Conservation (phyloP, 768 basidiomycete species). For the Phanerodontia chrysosporium region DNA sequence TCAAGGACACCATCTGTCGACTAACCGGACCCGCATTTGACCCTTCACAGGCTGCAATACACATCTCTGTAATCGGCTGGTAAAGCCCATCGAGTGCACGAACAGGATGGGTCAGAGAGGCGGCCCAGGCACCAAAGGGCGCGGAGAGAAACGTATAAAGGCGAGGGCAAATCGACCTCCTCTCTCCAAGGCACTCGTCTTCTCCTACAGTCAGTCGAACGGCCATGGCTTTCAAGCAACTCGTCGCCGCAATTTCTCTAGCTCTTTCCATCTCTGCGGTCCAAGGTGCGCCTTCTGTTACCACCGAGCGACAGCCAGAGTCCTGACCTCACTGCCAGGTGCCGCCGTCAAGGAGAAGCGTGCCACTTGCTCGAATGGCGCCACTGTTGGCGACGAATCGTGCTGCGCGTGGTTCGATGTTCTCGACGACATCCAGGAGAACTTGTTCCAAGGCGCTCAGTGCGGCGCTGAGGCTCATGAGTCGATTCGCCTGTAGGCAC, state of each 20-base stretch:
- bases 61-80: neutral
- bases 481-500: slow-evolving; percentile 17
- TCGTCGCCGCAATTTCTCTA: neutral
- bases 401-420: slow-evolving; percentile 29
- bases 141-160: neutral
- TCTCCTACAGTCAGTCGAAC: neutral
- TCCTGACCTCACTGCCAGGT: slow-evolving; percentile 3
- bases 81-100: neutral
- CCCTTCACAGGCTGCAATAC: neutral
- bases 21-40: neutral
- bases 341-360: slow-evolving; percentile 16
- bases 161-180: neutral
- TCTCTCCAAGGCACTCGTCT: neutral
- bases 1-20: neutral
- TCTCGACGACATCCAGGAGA: slow-evolving; percentile 25
- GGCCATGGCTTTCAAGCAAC: slow-evolving; percentile 7
- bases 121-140: neutral
- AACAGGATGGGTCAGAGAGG: neutral
- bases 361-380: slow-evolving; percentile 26
- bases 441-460: slow-evolving; percentile 23
- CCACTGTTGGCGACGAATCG: slow-evolving; percentile 23
- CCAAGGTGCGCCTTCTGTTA: neutral
- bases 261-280: neutral
- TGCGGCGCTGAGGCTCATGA: slow-evolving; percentile 27
- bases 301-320: neutral